These are phyloP conservation scores for Fusarium camptoceras DNA, from an alignment of 2,329 filamentous ascomycete genomes.

Conservation along the genomic window DNA sequence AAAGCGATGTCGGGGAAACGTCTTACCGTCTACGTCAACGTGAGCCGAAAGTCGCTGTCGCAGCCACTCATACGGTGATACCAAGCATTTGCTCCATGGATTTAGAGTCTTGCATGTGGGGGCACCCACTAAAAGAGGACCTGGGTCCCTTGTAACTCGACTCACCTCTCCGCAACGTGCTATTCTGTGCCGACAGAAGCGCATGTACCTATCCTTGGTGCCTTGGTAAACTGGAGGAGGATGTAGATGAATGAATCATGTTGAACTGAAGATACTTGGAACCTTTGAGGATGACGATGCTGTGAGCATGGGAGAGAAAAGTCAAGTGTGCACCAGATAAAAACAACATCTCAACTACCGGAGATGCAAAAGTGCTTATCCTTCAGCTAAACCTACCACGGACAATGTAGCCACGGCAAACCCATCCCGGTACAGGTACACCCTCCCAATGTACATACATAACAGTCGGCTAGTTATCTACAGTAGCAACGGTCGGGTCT, in stretches of 20 bases:
- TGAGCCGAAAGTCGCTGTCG: not conserved
- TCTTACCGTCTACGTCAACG: conserved; percentile 18
- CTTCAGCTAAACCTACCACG: conserved; percentile 23
- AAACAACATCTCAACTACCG: conserved; percentile 20
- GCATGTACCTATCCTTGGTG: conserved; percentile 2
- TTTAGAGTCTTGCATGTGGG: conserved; percentile 33
- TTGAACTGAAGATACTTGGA: not conserved
- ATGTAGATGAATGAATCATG: not conserved
- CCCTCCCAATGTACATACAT: not conserved
- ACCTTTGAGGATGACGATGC: no score
- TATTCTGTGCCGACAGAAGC: conserved; percentile 16
- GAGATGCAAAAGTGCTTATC: conserved; percentile 27
- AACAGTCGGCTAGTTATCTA: conserved; percentile 40
- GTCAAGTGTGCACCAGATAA: not conserved
- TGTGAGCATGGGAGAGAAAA: not conserved
- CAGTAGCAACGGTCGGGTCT: conserved; percentile 30
- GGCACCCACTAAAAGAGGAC: conserved; percentile 20
- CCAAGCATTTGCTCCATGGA: conserved; percentile 17
- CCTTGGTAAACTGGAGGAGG: not conserved
- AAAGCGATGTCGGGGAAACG: not conserved
- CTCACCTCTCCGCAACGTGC: conserved; percentile 27
- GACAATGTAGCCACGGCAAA: conserved; percentile 39
- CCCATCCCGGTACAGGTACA: conserved; percentile 13
- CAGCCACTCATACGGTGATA: conserved; percentile 12
- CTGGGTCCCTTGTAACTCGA: conserved; percentile 28